phyloP scores from a whole-genome alignment of 1,284 basidiomycete genomes.

The Pyrrhoderma lamaoense region DNA sequence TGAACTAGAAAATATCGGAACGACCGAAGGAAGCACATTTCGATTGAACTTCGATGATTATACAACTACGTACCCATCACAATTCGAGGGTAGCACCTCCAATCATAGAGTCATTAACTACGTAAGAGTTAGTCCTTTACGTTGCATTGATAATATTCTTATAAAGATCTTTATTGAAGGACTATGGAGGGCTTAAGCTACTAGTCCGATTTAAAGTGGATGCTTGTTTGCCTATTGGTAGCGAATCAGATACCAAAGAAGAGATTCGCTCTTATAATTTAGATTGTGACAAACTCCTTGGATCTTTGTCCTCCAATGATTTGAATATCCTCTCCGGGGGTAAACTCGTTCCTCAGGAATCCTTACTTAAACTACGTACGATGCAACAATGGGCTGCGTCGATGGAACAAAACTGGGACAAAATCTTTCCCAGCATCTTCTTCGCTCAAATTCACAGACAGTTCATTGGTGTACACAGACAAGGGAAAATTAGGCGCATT shows the following conservation, averaged over 20 bases:
- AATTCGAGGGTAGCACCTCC: conserved; percentile 27
- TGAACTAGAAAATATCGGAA: conserved; percentile 20
- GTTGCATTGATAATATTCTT: not conserved
- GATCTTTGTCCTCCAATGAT: not conserved
- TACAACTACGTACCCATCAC: conserved; percentile 23
- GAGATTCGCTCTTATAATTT: no score
- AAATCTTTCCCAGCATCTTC: conserved; percentile 34
- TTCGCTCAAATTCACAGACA: conserved; percentile 35
- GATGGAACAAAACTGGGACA: conserved; percentile 29
- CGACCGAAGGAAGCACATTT: conserved; percentile 22
- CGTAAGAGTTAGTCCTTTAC: conserved; percentile 23
- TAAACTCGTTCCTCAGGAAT: conserved; percentile 28
- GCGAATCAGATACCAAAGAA: conserved; percentile 13
- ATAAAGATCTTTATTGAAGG: conserved; percentile 18
- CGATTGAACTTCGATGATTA: conserved; percentile 30
- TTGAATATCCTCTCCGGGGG: conserved; percentile 21
- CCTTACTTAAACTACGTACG: conserved; percentile 36
- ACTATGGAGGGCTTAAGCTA: conserved; percentile 28
- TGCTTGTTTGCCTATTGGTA: conserved; percentile 23
- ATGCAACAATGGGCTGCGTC: conserved; percentile 21
- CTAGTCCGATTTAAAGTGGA: conserved; percentile 29
- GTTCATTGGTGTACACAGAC: conserved; percentile 30
- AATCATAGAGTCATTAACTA: conserved; percentile 33
- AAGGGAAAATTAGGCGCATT: conserved; percentile 28
- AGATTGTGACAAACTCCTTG: no score